Base-by-base conservation (phyloP, 1,139 yeast species). In the Tardiomyces blankii region DNA sequence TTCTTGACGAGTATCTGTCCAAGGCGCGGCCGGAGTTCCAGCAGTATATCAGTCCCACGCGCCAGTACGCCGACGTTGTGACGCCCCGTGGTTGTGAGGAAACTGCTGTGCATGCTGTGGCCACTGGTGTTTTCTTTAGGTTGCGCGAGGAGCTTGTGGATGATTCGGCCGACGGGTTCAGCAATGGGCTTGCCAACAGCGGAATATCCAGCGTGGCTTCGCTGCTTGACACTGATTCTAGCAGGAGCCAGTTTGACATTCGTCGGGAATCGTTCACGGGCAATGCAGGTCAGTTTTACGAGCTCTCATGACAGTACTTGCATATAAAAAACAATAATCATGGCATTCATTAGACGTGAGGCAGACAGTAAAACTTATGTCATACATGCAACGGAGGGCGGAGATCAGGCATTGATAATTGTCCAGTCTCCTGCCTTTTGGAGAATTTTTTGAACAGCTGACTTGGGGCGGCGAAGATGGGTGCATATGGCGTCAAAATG, bases 1-100 rank as follows among this genome's bases (percentile, higher is more conserved):
- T 86, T 27, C 63, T 88, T 28, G 74, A 75, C 48, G 58, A 72
- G 28, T 88, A 88, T 60, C 62, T 88, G 52, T 75, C 73, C 42
- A 68, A 72, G 12, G 77, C 88, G n/a, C 72, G 94, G 48, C 76
- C 80, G 3, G 96, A 88, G 58, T 84, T 82, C 82, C 75, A 72
- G 51, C 77, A 80, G 53, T 84, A 74, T 59, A 81, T 88, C 13
- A 74, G 74, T 42, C 87, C 85, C 14, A 86, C 96, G 1, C 82
- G 83, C 61, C 80, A 80, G 49, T 73, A 68, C 50, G 94, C 96
- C 1, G 96, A 88, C 61, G 78, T 87, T 14, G 77, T 88, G 40
- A 71, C 88, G 58, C 95, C 95, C 2, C 69, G 81, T 44, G 88
- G 87, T 1, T 80, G 83, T 43, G 66, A 72, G 25, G 58, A 58